Percentiles rank a stretch among this genome's conserved stretches.
Evolutionary conservation across 371 early-diverging fungal genomes (phyloP).

Genomic region (Mucor lusitanicus): DNA sequence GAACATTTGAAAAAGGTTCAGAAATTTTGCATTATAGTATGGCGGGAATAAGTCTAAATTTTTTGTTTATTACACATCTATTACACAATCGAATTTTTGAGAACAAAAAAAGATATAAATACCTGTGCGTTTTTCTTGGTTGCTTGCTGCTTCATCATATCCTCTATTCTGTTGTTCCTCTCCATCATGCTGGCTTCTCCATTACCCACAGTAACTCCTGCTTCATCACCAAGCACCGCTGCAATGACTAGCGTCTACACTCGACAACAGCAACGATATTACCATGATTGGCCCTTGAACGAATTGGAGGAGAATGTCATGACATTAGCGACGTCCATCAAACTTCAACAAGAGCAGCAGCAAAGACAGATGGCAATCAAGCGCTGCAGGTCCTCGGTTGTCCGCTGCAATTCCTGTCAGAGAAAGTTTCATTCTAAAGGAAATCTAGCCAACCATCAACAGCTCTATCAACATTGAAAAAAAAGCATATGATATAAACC

Average conservation of each 20-base stretch:
- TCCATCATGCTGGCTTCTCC: conserved; percentile 12
- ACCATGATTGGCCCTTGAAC: conserved; percentile 25
- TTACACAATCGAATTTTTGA: not conserved
- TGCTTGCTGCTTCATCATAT: not conserved
- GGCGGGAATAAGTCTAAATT: not conserved
- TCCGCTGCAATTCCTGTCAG: conserved; percentile 36
- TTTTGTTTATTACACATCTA: conserved; percentile 4
- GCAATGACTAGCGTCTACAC: not conserved
- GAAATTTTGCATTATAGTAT: not conserved
- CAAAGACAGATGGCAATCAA: conserved; percentile 2
- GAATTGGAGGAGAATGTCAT: conserved; percentile 24
- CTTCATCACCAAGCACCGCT: not conserved
- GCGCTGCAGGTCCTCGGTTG: conserved; percentile 8
- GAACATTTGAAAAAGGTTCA: not conserved
- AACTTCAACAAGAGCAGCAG: conserved; percentile 1
- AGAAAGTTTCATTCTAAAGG: conserved; percentile 44
- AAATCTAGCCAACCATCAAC: conserved; percentile 43
- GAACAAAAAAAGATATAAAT: conserved; percentile 9
- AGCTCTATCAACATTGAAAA: conserved; percentile 40
- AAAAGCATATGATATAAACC: not conserved
- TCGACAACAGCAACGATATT: conserved; percentile 1
- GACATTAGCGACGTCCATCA: conserved; percentile 21
- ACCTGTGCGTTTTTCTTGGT: not conserved
- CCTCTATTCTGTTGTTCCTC: not conserved
- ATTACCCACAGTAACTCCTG: not conserved